phyloP scores from a whole-genome alignment of 805 yeast species.

The Starmerella bacillaris region DNA sequence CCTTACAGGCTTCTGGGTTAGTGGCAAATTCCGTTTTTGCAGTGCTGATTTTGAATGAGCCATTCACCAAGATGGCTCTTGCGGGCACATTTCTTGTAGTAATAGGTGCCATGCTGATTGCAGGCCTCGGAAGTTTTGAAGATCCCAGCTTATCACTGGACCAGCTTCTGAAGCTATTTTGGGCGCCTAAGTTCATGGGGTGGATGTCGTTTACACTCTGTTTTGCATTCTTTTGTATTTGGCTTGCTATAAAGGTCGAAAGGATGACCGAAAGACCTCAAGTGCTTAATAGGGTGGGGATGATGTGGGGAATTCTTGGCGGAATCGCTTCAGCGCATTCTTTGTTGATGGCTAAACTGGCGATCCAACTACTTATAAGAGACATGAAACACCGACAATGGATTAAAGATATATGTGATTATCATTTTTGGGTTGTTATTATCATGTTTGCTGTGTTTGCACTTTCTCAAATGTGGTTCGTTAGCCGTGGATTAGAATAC shows the following conservation, averaged over 20 bases:
- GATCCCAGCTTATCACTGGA: conserved; percentile 36
- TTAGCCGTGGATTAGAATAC: conserved; percentile 54
- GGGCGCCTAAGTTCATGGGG: conserved; percentile 31
- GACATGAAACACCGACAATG: conserved; percentile 20
- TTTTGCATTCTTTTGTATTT: conserved; percentile 17
- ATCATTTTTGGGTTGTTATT: conserved; percentile 35
- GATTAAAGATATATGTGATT: conserved; percentile 26
- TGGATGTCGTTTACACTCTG: conserved; percentile 35
- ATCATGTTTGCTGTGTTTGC: conserved; percentile 33
- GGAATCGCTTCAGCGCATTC: conserved; percentile 78
- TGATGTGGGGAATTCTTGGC: conserved; percentile 45
- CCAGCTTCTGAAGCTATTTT: conserved; percentile 30
- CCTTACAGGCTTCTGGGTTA: conserved; percentile 73
- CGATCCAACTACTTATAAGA: conserved; percentile 47
- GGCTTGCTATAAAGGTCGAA: conserved; percentile 1
- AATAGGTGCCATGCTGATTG: conserved; percentile 60
- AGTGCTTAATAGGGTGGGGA: conserved; percentile 32
- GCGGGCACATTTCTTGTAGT: conserved; percentile 52
- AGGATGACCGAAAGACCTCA: background rate
- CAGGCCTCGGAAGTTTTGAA: conserved; percentile 42
- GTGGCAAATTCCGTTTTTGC: conserved; percentile 71
- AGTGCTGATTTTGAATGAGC: conserved; percentile 45
- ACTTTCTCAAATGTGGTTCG: conserved; percentile 48
- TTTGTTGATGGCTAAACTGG: conserved; percentile 64
- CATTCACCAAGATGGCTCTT: conserved; percentile 38